Conservation (phyloP, 2,329 filamentous ascomycete genomes). For the Penicillium fuscoglaucum region DNA sequence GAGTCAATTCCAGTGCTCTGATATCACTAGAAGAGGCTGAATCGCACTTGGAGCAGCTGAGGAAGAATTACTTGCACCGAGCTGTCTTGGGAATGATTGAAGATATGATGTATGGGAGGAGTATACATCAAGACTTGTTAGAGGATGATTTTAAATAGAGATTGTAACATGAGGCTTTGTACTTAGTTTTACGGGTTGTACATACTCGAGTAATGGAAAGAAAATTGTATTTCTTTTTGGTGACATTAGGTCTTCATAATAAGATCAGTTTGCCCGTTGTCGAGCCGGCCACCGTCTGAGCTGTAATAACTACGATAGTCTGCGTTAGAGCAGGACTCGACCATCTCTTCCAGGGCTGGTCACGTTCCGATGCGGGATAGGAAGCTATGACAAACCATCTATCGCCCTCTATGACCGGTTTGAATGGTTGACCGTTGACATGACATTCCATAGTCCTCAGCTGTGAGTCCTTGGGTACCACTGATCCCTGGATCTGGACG, state of each 20-base stretch:
- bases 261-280: conserved; percentile 27
- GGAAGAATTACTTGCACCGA: conserved; percentile 26
- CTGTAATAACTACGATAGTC: conserved; percentile 27
- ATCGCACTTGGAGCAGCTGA: conserved; percentile 22
- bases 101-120: conserved; percentile 26
- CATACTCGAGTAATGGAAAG: background rate
- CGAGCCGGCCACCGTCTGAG: conserved; percentile 9
- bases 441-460: conserved; percentile 17
- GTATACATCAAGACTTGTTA: conserved; percentile 9
- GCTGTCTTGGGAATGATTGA: conserved; percentile 31
- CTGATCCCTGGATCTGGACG: conserved; percentile 12
- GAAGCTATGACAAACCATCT: conserved; percentile 20
- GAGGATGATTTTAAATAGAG: conserved; percentile 1
- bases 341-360: conserved; percentile 28
- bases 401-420: conserved; percentile 13
- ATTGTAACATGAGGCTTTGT: background rate
- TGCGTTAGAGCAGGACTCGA: conserved; percentile 28
- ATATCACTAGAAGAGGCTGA: conserved; percentile 17
- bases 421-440: conserved; percentile 26
- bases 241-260: conserved; percentile 12
- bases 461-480: conserved; percentile 9
- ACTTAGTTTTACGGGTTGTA: background rate
- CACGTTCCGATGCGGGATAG: conserved; percentile 28
- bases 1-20: background rate
- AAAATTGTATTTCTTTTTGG: background rate